Conservation (phyloP, 345 rosid genomes). For the Angophora floribunda region DNA sequence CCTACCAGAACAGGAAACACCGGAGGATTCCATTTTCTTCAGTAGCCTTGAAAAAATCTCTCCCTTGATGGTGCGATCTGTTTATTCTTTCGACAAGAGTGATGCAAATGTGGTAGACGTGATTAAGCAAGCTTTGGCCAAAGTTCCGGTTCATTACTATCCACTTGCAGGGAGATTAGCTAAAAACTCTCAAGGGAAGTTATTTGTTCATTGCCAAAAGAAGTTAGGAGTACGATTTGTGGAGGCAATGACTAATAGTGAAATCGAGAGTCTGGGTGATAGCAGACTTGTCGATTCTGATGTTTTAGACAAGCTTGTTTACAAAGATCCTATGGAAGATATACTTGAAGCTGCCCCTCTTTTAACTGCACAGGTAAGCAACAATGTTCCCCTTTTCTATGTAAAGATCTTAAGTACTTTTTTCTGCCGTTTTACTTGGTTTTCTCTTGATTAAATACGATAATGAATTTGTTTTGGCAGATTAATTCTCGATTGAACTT, state of each 20-base stretch:
- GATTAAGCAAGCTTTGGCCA: conserved; percentile 39
- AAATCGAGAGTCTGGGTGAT: conserved; percentile 28
- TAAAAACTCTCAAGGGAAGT: conserved; percentile 22
- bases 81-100: neutral
- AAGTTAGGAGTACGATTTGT: conserved; percentile 42
- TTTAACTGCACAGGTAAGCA: neutral
- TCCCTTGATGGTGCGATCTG: neutral
- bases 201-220: conserved; percentile 15
- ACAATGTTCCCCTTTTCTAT: neutral
- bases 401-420: no score
- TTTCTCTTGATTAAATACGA: neutral
- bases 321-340: neutral
- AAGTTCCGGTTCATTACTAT: conserved; percentile 34
- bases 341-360: neutral
- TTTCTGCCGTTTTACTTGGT: neutral
- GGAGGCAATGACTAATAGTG: conserved; percentile 18
- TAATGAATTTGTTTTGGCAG: neutral
- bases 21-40: neutral
- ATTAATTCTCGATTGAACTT: neutral
- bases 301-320: neutral
- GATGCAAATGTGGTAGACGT: conserved; percentile 13
- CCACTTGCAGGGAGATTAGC: conserved; percentile 53
- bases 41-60: neutral
- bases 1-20: neutral
- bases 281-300: neutral